These are phyloP conservation scores for Plasmodium coatneyi DNA, from an alignment of 169 alveolate genomes.

Conservation along the genomic window DNA sequence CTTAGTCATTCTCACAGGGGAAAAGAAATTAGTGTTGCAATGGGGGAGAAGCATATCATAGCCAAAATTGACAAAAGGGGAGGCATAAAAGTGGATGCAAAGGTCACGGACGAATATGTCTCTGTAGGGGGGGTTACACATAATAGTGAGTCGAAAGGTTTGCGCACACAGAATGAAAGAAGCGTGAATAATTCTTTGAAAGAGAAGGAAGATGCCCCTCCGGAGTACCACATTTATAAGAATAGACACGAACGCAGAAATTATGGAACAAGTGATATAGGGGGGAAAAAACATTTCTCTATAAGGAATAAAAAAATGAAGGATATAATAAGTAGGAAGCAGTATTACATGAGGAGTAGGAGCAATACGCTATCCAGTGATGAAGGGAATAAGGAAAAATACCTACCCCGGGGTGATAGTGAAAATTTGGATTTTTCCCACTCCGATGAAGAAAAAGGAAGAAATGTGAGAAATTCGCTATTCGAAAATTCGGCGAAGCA, in stretches of 20 bases:
- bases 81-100: background rate
- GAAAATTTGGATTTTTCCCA: background rate
- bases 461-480: constrained; percentile 5
- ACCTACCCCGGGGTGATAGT: background rate
- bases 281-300: background rate
- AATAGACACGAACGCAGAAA: constrained; percentile 9
- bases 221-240: background rate
- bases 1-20: background rate
- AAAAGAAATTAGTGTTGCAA: background rate
- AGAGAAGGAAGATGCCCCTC: background rate
- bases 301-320: constrained; percentile 27
- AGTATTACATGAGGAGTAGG: constrained; percentile 11
- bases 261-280: background rate
- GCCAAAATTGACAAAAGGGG: background rate
- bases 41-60: background rate
- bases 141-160: background rate
- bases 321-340: constrained; percentile 41
- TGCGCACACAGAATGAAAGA: background rate
- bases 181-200: background rate
- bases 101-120: background rate
- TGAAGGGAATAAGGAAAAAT: background rate
- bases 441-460: background rate
- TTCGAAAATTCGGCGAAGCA: constrained; percentile 27
- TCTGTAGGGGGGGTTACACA: background rate
- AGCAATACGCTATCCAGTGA: constrained; percentile 32